Percentiles rank a stretch among this genome's conserved stretches.
These are phyloP conservation scores for Boletellus emodensis DNA, from an alignment of 768 basidiomycete genomes.

Conservation along the genomic window DNA sequence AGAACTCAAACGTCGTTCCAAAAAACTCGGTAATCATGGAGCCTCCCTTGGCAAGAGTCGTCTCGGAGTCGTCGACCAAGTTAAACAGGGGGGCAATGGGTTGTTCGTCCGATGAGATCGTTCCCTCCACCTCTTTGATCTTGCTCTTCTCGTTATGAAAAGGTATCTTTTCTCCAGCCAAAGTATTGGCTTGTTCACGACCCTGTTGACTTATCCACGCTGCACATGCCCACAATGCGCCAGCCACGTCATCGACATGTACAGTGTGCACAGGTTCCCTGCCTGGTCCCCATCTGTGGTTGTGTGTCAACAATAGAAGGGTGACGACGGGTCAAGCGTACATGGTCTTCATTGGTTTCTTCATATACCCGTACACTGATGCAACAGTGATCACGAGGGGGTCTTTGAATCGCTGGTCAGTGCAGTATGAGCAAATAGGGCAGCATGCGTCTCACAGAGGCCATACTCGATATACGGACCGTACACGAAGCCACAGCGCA, in stretches of 20 bases:
- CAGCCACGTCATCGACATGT: constrained; percentile 77
- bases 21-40: constrained; percentile 67
- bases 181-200: constrained; percentile 55
- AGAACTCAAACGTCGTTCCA: constrained; percentile 77
- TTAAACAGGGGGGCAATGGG: constrained; percentile 79
- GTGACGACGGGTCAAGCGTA: constrained; percentile 33
- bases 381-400: constrained; percentile 69
- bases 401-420: constrained; percentile 40
- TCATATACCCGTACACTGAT: constrained; percentile 75
- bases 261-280: constrained; percentile 72
- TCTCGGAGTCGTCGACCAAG: constrained; percentile 74
- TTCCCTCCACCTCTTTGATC: constrained; percentile 58
- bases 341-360: constrained; percentile 85
- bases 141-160: constrained; percentile 64
- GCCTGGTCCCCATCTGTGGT: constrained; percentile 70
- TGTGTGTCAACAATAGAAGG: constrained; percentile 5
- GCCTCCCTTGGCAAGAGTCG: constrained; percentile 63
- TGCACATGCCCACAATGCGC: constrained; percentile 71
- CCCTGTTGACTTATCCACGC: constrained; percentile 68
- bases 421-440: constrained; percentile 5
- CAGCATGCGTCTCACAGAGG: constrained; percentile 43
- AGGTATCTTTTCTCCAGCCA: constrained; percentile 42
- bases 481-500: constrained; percentile 73
- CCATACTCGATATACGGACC: constrained; percentile 78
- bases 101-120: constrained; percentile 51